Evolutionary conservation across 2,329 filamentous ascomycete genomes (phyloP).

Genomic region (Aspergillus tubingensis): DNA sequence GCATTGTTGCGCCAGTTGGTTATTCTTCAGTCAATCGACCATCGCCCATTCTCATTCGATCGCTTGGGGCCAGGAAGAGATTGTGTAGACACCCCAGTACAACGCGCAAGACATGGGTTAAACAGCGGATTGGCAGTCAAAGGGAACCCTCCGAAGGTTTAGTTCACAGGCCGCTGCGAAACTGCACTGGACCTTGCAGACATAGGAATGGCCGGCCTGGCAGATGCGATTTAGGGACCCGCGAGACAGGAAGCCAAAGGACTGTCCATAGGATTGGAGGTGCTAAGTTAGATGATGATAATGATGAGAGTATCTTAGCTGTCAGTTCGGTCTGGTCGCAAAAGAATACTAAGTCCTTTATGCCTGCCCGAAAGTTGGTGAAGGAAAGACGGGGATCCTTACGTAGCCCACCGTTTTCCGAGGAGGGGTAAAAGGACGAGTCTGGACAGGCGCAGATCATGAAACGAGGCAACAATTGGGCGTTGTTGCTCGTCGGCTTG

Average conservation of each 20-base stretch:
- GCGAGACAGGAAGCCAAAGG: not conserved
- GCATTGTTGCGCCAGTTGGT: conserved; percentile 21
- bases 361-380: conserved; percentile 13
- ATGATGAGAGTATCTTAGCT: not conserved
- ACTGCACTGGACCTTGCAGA: conserved; percentile 17
- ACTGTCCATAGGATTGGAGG: not conserved
- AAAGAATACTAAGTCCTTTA: conserved; percentile 2
- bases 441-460: conserved; percentile 32
- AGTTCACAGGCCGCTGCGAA: conserved; percentile 2
- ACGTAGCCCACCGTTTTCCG: conserved; percentile 20
- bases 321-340: not conserved
- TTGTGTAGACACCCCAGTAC: not conserved
- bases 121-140: not conserved
- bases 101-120: not conserved
- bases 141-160: not conserved
- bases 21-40: not conserved
- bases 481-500: conserved; percentile 21
- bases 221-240: not conserved
- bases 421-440: conserved; percentile 28
- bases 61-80: not conserved
- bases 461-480: conserved; percentile 30
- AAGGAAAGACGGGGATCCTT: conserved; percentile 19
- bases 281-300: not conserved
- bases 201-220: conserved; percentile 9
- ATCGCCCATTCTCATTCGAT: not conserved